Base-by-base conservation (phyloP, 2,329 filamentous ascomycete genomes). In the Talaromyces marneffei region DNA sequence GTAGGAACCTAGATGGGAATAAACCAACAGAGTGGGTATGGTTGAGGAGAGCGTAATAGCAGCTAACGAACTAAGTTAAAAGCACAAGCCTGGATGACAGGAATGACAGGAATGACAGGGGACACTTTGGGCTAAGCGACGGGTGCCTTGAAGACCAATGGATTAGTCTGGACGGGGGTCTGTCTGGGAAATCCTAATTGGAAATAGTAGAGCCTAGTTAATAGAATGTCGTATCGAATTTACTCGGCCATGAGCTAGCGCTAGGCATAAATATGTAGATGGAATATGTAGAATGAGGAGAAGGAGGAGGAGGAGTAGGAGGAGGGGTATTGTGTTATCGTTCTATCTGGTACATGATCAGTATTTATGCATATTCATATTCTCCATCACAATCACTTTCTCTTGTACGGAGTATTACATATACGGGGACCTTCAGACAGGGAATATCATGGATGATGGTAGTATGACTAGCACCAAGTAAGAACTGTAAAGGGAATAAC, bases 1-100 rank as follows among this genome's bases (percentile, higher is more conserved):
- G 52, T 61, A 56, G 44, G 52, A 50, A 63, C 37, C 44, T 61
- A 63, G 58, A 52, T n/a, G 55, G 50, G 39, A 44, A 57, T 59
- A 57, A 48, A 58, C 44, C 58, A 46, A 50, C 33, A 39, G 35
- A 42, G 62, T 63, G 62, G 62, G 54, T 61, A 60, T 18, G 27
- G 48, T 33, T 29, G 44, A 29, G 44, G 23, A n/a, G 9, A 50
- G 44, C n/a, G 29, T 50, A 53, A 42, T 60, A 55, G 48, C 18
- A 48, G 50, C 48, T 60, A 46, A 44, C 46, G 23, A 53, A 39
- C 44, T 59, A 53, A 52, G n/a, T n/a, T 29, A 29, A 52, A 50
- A 52, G 48, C 48, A 53, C 46, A 62, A 50, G 55, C 40, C 35
- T 48, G 55, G 54, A 59, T 62, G 56, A 59, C 56, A 55, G 48